Evolutionary conservation across 805 yeast genomes (phyloP).

Genomic region (Torulaspora indica): DNA sequence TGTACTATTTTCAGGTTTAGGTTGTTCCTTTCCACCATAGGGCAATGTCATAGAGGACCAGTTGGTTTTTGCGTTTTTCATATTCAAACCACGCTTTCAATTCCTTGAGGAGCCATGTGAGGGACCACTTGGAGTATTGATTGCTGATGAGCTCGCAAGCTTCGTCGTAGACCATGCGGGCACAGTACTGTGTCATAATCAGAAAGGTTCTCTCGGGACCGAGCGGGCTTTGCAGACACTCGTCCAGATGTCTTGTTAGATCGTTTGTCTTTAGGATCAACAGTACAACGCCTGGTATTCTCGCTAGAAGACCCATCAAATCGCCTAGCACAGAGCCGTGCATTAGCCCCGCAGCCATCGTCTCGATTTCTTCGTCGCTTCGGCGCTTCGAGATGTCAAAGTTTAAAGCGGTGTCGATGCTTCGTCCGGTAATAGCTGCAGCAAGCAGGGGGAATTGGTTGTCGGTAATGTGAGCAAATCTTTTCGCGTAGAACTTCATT

Average conservation of each 20-base stretch:
- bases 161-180: slow-evolving; percentile 70
- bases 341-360: slow-evolving; percentile 61
- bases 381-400: slow-evolving; percentile 57
- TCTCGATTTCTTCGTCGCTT: slow-evolving; percentile 55
- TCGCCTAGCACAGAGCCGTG: slow-evolving; percentile 62
- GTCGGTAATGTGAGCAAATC: slow-evolving; percentile 72
- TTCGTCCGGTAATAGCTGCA: slow-evolving; percentile 93
- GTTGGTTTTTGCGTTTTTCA: slow-evolving; percentile 29
- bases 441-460: slow-evolving; percentile 80
- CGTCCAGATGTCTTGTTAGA: slow-evolving; percentile 84
- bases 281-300: slow-evolving; percentile 80
- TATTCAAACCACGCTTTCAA: slow-evolving; percentile 27
- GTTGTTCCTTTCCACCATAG: slow-evolving; percentile 27
- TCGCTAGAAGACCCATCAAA: slow-evolving; percentile 71
- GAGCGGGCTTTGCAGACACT: slow-evolving; percentile 69
- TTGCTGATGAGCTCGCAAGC: slow-evolving; percentile 40
- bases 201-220: slow-evolving; percentile 86
- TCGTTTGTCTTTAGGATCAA: slow-evolving; percentile 91
- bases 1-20: slow-evolving; percentile 1
- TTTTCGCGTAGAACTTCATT: slow-evolving; percentile 71
- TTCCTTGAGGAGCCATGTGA: slow-evolving; percentile 26
- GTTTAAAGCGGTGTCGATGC: slow-evolving; percentile 66
- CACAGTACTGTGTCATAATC: slow-evolving; percentile 87
- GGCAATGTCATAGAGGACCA: slow-evolving; percentile 29
- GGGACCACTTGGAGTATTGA: slow-evolving; percentile 23